Conservation (phyloP, 1,284 basidiomycete genomes). For the Microbotryomycetes sp. region DNA sequence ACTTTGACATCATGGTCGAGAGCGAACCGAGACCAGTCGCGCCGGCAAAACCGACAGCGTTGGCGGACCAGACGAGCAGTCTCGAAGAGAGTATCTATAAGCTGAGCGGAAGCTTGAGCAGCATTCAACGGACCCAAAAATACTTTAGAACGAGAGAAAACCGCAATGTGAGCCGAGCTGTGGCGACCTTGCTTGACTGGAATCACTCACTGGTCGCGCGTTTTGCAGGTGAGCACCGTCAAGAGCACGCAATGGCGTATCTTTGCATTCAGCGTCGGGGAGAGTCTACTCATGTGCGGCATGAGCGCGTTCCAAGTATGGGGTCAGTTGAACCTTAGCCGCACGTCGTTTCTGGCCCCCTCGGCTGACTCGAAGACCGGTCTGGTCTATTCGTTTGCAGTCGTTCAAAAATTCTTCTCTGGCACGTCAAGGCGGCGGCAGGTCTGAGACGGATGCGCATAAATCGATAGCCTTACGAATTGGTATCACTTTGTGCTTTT, state of each 20-base stretch:
- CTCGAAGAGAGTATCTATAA: conserved; percentile 90
- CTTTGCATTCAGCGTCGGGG: conserved; percentile 30
- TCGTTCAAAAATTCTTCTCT: conserved; percentile 21
- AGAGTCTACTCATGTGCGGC: conserved; percentile 33
- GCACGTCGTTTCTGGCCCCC: neutral
- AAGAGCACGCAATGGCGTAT: conserved; percentile 34
- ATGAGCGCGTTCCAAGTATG: conserved; percentile 37
- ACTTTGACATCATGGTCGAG: conserved; percentile 90
- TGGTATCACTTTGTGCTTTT: neutral
- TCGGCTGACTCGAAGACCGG: neutral
- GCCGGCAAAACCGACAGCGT: conserved; percentile 57
- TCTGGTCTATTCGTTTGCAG: neutral
- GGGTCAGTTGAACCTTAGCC: conserved; percentile 9
- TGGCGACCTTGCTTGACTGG: neutral
- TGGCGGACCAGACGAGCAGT: conserved; percentile 80
- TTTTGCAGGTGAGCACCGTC: conserved; percentile 32
- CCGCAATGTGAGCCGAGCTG: conserved; percentile 16
- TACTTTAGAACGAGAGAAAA: conserved; percentile 50
- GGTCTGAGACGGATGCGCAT: conserved; percentile 3
- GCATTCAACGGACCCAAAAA: conserved; percentile 83
- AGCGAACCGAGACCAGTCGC: conserved; percentile 80
- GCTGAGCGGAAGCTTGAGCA: conserved; percentile 72
- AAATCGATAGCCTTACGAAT: neutral
- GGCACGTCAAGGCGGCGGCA: conserved; percentile 17
- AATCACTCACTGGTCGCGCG: neutral